A percentile compares a stretch with the other conserved stretches of the same genome.
Evolutionary conservation across 2,329 filamentous ascomycete genomes (phyloP).

Genomic region (Pseudogymnoascus pannorum): DNA sequence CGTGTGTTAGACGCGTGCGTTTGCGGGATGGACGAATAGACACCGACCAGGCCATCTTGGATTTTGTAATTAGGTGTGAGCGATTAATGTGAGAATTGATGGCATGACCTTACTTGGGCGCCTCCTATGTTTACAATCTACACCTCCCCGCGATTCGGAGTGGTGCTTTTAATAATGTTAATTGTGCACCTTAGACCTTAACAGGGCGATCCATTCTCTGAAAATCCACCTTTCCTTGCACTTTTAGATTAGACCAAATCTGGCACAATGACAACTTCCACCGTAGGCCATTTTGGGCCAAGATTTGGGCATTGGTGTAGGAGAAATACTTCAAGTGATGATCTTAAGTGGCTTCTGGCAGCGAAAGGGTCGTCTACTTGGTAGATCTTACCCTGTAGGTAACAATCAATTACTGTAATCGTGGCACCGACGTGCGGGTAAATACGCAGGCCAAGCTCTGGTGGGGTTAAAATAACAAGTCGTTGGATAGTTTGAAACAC

Average conservation of each 20-base stretch:
- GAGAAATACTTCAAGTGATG: background rate
- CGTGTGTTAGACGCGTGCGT: slow-evolving; percentile 27
- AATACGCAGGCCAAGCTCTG: background rate
- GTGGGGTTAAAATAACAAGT: background rate
- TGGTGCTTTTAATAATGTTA: no score
- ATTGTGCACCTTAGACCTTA: no score
- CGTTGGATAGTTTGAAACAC: background rate
- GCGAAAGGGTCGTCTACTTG: background rate
- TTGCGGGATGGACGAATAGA: background rate
- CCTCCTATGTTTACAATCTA: background rate
- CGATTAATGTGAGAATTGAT: background rate
- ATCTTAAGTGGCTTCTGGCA: background rate
- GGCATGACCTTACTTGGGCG: background rate
- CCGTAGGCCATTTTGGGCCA: background rate
- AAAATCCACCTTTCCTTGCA: background rate
- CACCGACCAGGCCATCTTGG: background rate
- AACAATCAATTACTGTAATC: background rate
- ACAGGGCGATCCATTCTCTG: no score
- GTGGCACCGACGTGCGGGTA: background rate
- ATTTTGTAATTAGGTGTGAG: background rate
- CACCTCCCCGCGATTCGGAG: no score
- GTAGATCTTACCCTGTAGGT: background rate
- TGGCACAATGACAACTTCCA: background rate
- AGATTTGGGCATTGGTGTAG: background rate
- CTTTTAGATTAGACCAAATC: background rate